A percentile compares a stretch with the other conserved stretches of the same genome.
Evolutionary conservation across 179 eudicot species (phyloP).

Genomic region (Silene vulgaris): DNA sequence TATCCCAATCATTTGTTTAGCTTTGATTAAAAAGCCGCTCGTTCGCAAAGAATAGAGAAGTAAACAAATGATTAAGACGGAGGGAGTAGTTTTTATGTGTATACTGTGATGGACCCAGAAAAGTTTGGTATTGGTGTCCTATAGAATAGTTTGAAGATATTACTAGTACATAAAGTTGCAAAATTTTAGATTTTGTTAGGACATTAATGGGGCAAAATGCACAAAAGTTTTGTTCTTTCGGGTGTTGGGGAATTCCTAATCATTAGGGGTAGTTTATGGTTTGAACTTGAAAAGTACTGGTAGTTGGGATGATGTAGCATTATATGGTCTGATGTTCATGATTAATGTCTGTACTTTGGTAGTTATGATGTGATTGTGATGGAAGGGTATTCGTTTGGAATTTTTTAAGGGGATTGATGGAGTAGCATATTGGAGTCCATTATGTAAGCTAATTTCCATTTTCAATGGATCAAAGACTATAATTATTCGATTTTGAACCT

Average conservation of each 20-base stretch:
- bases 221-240: neutral
- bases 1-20: neutral
- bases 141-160: neutral
- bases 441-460: neutral
- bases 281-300: neutral
- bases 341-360: neutral
- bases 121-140: neutral
- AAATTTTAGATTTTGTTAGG: neutral
- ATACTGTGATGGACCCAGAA: neutral
- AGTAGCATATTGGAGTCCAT: neutral
- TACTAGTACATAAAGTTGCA: too few species aligned
- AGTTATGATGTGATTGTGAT: neutral
- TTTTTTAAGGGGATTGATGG: neutral
- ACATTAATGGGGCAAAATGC: neutral
- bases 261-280: neutral
- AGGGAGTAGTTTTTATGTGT: too few species aligned
- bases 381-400: neutral
- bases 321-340: neutral
- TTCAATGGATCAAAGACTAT: neutral
- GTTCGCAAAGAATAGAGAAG: neutral
- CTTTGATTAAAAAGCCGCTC: neutral
- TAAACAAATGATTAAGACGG: too few species aligned
- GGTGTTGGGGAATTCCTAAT: neutral
- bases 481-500: too few species aligned
- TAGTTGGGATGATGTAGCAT: neutral